Percentiles rank a stretch among this genome's conserved stretches.
These are phyloP conservation scores for Scytalidium sp. DNA, from an alignment of 2,329 filamentous ascomycete species.

Conservation along the genomic window DNA sequence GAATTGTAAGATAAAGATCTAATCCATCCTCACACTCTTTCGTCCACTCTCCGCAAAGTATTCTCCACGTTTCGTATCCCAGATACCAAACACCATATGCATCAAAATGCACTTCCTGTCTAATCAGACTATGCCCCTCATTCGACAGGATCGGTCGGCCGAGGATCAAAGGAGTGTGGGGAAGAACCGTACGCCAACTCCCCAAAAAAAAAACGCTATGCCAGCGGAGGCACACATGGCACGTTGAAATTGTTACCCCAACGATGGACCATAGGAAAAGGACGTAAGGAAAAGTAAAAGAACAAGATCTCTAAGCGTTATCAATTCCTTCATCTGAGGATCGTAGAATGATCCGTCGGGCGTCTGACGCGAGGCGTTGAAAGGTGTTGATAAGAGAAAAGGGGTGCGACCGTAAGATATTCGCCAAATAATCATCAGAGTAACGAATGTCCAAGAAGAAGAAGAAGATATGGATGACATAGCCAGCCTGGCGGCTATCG, in stretches of 20 bases:
- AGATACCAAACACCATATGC: not conserved
- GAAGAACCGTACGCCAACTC: not conserved
- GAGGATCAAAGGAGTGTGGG: not conserved
- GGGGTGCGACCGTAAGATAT: not conserved
- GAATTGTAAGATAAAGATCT: not conserved
- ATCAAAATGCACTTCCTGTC: not conserved
- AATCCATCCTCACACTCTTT: not conserved
- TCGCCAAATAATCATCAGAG: not conserved
- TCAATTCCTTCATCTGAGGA: not conserved
- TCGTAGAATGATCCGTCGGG: not conserved
- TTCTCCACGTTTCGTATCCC: not conserved
- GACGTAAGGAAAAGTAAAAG: not conserved
- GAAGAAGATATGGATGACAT: not conserved
- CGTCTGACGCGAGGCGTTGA: not conserved
- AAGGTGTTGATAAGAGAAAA: not conserved
- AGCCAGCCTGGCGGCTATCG: slow-evolving; percentile 2
- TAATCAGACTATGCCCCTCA: not conserved
- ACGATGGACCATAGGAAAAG: not conserved
- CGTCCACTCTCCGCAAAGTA: not conserved
- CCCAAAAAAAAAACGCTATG: too few species aligned
- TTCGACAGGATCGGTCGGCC: not conserved
- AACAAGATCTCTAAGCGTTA: not conserved
- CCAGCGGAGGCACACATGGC: not conserved
- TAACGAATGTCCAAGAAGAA: not conserved
- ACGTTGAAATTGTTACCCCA: not conserved